Evolutionary conservation across 129 eudicot genomes (phyloP), one percentile per base, ranked within the genome.

Genomic region (Deinandra increscens): DNA sequence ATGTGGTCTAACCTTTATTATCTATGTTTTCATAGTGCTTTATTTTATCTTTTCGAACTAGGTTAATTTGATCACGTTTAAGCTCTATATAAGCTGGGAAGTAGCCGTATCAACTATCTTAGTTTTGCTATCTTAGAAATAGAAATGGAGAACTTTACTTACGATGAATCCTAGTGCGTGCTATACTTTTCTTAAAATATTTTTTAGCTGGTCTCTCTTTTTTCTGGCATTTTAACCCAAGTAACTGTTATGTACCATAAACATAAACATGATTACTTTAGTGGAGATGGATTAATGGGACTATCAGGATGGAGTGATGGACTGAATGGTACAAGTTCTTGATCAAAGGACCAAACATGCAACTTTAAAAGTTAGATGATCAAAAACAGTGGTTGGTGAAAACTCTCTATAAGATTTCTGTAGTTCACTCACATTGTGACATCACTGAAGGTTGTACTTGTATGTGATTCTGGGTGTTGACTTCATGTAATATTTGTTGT

Each of bases 311-410:
- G 50, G 34, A n/a, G n/a, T n/a, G n/a, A n/a, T n/a, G n/a, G 31
- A 63, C 8, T 63, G 31, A 39, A 11, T 63, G 50, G 68, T 18
- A 63, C 43, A 63, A 18, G 68, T 18, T 63, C 31, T 63, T 39
- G 50, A 19, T 63, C 20, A 8, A 39, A 63, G 68, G 50, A 39
- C 34, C 15, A 48, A 67, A 31, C 10, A 49, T 50, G 22, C 34
- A 64, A 64, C 42, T 7, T 34, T 41, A 20, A 41, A 64, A 64
- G 38, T 20, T 7, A 42, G 26, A 49, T 36, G 5, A 22, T 17
- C 18, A 43, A 14, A 36, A 41, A 41, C 20, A 22, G 4, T 22
- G 69, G 33, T 39, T 18, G 18, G 34, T n/a, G n/a, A 39, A 54
- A 64, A 54, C 51, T 9, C 37, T 11, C 36, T 64, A 12, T 64